Evolutionary conservation across 1,284 basidiomycete genomes (phyloP).

Genomic region (Cerioporus squamosus): DNA sequence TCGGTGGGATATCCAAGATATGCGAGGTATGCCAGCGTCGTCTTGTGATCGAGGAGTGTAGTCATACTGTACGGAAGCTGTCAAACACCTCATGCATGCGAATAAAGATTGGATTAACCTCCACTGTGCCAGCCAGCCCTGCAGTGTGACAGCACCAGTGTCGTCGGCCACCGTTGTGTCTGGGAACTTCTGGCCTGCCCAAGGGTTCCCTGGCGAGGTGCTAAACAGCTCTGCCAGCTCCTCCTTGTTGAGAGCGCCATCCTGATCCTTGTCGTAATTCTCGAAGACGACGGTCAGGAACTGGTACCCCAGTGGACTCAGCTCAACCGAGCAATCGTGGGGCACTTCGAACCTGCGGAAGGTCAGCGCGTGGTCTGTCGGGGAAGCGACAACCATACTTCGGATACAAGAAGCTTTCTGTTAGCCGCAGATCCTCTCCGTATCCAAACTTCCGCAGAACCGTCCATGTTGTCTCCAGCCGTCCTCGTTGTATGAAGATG

Average conservation of each 20-base stretch:
- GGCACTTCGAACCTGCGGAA: conserved; percentile 85
- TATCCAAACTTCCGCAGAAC: conserved; percentile 96
- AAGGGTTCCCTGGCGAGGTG: conserved; percentile 95
- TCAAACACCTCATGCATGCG: neutral
- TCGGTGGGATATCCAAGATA: conserved; percentile 87
- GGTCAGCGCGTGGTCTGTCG: conserved; percentile 5
- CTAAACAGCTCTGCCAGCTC: conserved; percentile 92
- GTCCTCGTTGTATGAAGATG: conserved; percentile 95
- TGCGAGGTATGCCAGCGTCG: conserved; percentile 94
- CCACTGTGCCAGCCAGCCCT: conserved; percentile 99
- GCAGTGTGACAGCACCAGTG: conserved; percentile 88
- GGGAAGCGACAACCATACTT: conserved; percentile 53
- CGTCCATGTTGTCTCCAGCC: conserved; percentile 98
- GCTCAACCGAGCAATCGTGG: conserved; percentile 92
- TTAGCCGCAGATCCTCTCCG: conserved; percentile 89
- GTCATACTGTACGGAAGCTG: conserved; percentile 77
- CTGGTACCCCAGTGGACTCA: conserved; percentile 92
- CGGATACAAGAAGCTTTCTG: conserved; percentile 86
- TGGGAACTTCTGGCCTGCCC: conserved; percentile 85
- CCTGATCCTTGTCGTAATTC: conserved; percentile 97
- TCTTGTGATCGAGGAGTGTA: conserved; percentile 90
- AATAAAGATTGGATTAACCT: conserved; percentile 56
- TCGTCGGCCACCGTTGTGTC: conserved; percentile 92
- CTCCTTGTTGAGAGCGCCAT: conserved; percentile 86
- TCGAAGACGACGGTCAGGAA: conserved; percentile 99